phyloP scores from a whole-genome alignment of 2,329 filamentous ascomycete genomes.

The Myriosclerotinia scirpicola region DNA sequence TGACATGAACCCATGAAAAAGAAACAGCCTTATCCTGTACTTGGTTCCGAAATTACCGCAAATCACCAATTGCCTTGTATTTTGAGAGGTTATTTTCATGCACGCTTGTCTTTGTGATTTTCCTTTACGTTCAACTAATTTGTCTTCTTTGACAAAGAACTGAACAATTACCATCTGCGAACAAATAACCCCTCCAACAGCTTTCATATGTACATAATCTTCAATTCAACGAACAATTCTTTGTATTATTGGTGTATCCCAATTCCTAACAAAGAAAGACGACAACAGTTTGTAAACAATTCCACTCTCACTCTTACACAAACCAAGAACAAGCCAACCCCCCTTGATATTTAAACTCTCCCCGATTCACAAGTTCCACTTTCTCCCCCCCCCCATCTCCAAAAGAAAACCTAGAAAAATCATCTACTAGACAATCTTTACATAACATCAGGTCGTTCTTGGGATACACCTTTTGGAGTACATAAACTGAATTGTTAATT shows the following conservation, averaged over 20 bases:
- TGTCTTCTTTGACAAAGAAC: not conserved
- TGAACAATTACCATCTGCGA: not conserved
- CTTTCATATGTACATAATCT: not conserved
- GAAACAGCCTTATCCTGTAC: not conserved
- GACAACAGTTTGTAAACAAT: not conserved
- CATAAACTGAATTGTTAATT: not conserved
- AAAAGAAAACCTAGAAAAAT: not conserved
- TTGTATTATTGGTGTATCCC: too few relatives aligned
- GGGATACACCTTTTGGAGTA: not conserved
- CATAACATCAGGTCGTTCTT: not conserved
- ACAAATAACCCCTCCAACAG: not conserved
- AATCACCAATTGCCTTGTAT: not conserved
- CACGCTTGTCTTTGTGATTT: not conserved
- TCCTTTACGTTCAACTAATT: not conserved
- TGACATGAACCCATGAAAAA: not conserved
- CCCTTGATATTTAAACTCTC: not conserved
- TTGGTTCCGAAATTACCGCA: not conserved
- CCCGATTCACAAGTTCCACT: too few relatives aligned
- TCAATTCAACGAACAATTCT: too few relatives aligned
- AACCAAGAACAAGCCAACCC: not conserved
- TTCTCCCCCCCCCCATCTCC: not conserved
- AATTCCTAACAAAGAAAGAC: not conserved
- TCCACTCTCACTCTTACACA: accelerated
- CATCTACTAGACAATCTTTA: not conserved
- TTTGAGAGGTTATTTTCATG: not conserved